phyloP scores from a whole-genome alignment of 2,329 filamentous ascomycete species.

The Hymenoscyphus fructigenus region DNA sequence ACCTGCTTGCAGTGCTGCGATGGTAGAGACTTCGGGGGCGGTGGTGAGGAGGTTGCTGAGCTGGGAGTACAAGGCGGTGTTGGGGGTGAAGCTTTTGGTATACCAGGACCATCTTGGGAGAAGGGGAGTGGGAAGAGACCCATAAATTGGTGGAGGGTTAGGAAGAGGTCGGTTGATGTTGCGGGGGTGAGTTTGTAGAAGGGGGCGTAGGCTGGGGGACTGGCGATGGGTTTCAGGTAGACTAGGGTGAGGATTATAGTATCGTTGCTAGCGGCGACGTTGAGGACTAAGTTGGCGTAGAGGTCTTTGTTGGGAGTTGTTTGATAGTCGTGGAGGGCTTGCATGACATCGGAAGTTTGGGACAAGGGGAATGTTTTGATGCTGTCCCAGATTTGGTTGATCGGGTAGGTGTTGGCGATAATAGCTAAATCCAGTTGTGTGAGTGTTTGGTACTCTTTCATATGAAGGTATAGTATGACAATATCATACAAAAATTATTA shows the following conservation, averaged over 20 bases:
- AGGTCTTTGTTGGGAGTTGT: not conserved
- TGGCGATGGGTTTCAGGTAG: not conserved
- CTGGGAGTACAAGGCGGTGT: not conserved
- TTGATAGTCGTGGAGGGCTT: slow-evolving; percentile 1
- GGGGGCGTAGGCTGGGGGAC: not conserved
- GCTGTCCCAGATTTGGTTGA: too few relatives aligned
- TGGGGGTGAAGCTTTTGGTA: not conserved
- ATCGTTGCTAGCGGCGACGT: not conserved
- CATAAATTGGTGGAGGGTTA: not conserved
- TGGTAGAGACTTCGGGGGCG: not conserved
- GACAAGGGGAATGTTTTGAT: too few relatives aligned
- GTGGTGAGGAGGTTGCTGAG: not conserved
- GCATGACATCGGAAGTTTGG: not conserved
- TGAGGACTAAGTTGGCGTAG: slow-evolving; percentile 8
- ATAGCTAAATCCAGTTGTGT: not conserved
- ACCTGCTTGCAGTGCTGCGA: not conserved
- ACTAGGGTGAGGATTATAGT: not conserved
- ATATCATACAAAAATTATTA: slow-evolving; percentile 2
- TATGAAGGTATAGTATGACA: too few relatives aligned
- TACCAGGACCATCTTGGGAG: not conserved
- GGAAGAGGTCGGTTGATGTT: not conserved
- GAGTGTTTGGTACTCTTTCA: too few relatives aligned
- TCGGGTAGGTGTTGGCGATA: not conserved
- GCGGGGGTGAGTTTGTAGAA: not conserved
- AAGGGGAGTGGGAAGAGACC: not conserved